phyloP scores from a whole-genome alignment of 2,329 filamentous ascomycete species.

The Penicillium brasilianum region DNA sequence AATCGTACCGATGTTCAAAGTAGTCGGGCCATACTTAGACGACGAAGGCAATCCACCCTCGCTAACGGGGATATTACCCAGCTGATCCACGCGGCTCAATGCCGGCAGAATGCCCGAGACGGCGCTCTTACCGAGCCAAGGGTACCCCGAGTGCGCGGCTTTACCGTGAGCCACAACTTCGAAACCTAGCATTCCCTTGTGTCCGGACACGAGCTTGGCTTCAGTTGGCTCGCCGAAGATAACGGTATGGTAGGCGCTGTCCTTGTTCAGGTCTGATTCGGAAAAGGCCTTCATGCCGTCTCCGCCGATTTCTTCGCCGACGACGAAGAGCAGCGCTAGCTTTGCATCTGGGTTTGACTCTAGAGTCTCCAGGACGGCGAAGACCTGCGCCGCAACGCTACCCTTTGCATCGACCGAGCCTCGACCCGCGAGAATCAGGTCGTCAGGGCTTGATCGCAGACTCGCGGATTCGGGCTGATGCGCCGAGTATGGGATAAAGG shows the following conservation, averaged over 20 bases:
- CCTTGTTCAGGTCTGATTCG: constrained; percentile 52
- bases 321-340: constrained; percentile 64
- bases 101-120: constrained; percentile 81
- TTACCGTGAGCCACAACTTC: constrained; percentile 71
- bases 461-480: constrained; percentile 45
- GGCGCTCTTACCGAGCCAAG: constrained; percentile 84
- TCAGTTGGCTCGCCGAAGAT: constrained; percentile 96
- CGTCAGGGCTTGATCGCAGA: constrained; percentile 23
- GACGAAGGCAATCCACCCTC: constrained; percentile 71
- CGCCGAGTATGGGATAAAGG: constrained; percentile 56
- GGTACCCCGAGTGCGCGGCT: constrained; percentile 89
- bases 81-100: constrained; percentile 66
- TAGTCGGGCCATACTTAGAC: constrained; percentile 82
- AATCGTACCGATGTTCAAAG: constrained; percentile 81
- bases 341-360: constrained; percentile 43
- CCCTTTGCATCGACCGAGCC: constrained; percentile 55
- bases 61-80: constrained; percentile 54
- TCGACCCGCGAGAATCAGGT: constrained; percentile 50
- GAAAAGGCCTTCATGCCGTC: constrained; percentile 73
- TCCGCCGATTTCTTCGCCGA: constrained; percentile 82
- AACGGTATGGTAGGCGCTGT: constrained; percentile 65
- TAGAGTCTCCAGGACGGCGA: constrained; percentile 54
- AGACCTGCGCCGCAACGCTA: constrained; percentile 51
- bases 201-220: constrained; percentile 81
- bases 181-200: constrained; percentile 82